A percentile compares a stretch with the other conserved stretches of the same genome.
These are phyloP conservation scores for Sistotremastrum suecicum DNA, from an alignment of 768 basidiomycete species.

Conservation along the genomic window DNA sequence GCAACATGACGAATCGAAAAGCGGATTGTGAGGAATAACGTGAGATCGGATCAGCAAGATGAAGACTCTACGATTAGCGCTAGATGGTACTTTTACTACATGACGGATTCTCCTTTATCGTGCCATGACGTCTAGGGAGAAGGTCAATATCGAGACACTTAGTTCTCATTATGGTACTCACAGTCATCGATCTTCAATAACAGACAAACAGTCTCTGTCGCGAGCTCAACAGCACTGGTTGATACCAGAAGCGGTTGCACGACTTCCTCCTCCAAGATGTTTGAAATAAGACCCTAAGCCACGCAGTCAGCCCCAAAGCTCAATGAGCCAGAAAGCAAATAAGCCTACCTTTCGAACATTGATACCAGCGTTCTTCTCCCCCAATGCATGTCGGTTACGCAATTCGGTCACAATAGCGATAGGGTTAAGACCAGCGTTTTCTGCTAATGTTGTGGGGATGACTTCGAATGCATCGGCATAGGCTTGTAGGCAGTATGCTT, in stretches of 20 bases:
- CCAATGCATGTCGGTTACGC: slow-evolving; percentile 90
- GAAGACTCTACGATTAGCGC: no score
- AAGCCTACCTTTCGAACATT: slow-evolving; percentile 84
- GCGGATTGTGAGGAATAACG: no score
- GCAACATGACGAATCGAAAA: no score
- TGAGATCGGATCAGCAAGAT: no score
- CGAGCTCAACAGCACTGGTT: slow-evolving; percentile 87
- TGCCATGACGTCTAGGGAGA: no score
- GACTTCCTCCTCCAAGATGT: slow-evolving; percentile 95
- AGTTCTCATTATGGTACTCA: background rate
- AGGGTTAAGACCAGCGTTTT: slow-evolving; percentile 96
- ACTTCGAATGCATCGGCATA: slow-evolving; percentile 97
- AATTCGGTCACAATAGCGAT: slow-evolving; percentile 97
- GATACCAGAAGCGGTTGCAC: slow-evolving; percentile 91
- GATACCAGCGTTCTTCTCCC: slow-evolving; percentile 91
- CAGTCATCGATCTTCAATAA: slow-evolving; percentile 91
- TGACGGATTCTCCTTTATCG: no score
- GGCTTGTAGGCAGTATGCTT: slow-evolving; percentile 97
- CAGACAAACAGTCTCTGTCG: slow-evolving; percentile 96
- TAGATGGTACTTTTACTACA: no score
- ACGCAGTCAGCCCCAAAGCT: background rate
- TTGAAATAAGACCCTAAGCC: slow-evolving; percentile 80
- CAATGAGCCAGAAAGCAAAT: background rate
- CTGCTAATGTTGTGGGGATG: slow-evolving; percentile 93
- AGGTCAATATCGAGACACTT: no score